Evolutionary conservation across 2,329 filamentous ascomycete species (phyloP), one percentile per base, ranked within the genome.

Genomic region (Proliferodiscus dingleyae): DNA sequence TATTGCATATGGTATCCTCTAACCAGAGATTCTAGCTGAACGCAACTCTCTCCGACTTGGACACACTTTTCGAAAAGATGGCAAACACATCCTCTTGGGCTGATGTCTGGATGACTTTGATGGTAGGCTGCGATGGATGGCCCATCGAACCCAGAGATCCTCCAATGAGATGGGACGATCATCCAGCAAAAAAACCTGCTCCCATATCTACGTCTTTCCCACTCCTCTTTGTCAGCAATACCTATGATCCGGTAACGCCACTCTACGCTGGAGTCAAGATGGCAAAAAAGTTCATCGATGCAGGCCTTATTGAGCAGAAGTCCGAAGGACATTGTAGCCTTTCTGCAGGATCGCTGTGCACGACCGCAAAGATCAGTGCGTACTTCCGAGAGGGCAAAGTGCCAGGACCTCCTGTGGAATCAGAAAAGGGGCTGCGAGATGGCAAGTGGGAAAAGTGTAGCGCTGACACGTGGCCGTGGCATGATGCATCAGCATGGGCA

Each of bases 171-270:
- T 61, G 60, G 60, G 58, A 59, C 26, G 54, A 60, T 21, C 52
- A 61, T 30, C 57, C 58, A 13, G 43, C 52, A 2, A 47, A 57
- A 19, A 52, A 50, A 8, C 49, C 46, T 4, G 53, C 56, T n/a
- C 55, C 56, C 13, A 61, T 62, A 28, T 61, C 59, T 9, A 67
- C 62, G 9, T 55, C 64, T 5, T 68, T 66, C 45, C 67, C 67
- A 10, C 58, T 69, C 24, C 55, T 70, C 5, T 68, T 69, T 47
- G 34, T 66, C 23, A 66, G 66, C 39, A 70, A 68, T 23, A 68
- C 63, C 3, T 52, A 61, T 28, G 67, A 70, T 45, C 64, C 65
- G 10, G 51, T 69, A n/a, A 64, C 67, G 5, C 66, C 66, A 9
- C 49, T 68, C 10, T 36, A 39, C 2, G 55, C 57, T 2, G 50